phyloP scores from a whole-genome alignment of 495 filamentous ascomycete species.

The Tuber aestivum region DNA sequence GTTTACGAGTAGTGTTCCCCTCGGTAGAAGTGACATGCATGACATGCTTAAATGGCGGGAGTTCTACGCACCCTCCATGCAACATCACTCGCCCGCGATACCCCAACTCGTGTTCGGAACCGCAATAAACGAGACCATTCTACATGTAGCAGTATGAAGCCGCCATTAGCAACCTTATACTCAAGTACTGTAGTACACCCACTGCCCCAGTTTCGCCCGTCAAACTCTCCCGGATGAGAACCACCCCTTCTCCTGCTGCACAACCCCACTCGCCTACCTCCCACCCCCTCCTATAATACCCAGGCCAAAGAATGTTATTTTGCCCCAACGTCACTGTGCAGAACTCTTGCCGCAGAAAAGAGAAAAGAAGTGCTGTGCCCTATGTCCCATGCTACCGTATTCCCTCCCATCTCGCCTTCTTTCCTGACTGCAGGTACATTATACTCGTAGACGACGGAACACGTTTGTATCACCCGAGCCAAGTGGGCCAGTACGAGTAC shows the following conservation, averaged over 20 bases:
- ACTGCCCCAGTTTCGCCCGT: background rate
- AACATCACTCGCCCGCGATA: background rate
- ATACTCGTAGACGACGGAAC: too few relatives aligned
- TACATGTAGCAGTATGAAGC: background rate
- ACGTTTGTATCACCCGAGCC: too few relatives aligned
- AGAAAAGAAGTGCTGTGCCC: background rate
- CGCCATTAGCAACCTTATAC: background rate
- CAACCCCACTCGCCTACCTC: background rate
- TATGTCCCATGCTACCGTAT: too few relatives aligned
- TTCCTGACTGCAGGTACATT: too few relatives aligned
- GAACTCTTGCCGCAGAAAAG: background rate
- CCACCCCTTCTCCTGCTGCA: background rate
- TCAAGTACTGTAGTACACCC: too few relatives aligned
- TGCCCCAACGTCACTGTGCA: background rate
- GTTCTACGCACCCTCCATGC: background rate
- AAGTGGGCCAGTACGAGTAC: too few relatives aligned
- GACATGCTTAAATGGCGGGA: background rate
- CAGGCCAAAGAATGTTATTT: background rate
- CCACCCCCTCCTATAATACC: background rate
- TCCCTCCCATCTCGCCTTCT: too few relatives aligned
- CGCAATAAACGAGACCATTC: background rate
- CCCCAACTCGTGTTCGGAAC: background rate
- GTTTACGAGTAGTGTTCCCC: background rate
- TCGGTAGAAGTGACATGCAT: background rate
- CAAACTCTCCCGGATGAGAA: background rate